phyloP scores from a whole-genome alignment of 2,329 filamentous ascomycete species.

The Ceratocystis diversiconidia region DNA sequence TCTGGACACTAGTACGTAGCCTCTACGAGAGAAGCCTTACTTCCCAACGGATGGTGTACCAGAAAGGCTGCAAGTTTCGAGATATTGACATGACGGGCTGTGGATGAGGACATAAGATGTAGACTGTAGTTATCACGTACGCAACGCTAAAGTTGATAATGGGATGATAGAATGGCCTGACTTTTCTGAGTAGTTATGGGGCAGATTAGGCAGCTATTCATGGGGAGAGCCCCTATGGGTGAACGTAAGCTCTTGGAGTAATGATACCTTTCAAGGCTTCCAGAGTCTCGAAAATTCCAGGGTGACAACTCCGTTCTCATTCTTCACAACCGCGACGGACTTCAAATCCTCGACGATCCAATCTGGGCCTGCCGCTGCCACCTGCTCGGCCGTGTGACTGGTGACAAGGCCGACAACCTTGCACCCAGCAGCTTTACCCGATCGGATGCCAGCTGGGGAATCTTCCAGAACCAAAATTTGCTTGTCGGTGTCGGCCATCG shows the following conservation, averaged over 20 bases:
- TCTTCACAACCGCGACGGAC: constrained; percentile 51
- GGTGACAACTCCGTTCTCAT: constrained; percentile 43
- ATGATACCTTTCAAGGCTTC: constrained; percentile 22
- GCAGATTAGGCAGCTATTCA: background rate
- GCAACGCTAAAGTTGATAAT: background rate
- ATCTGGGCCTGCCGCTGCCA: constrained; percentile 65
- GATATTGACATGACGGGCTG: background rate
- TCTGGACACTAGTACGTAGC: background rate
- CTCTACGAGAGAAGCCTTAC: background rate
- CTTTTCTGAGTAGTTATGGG: background rate
- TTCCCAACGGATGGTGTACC: background rate
- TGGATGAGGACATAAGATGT: background rate
- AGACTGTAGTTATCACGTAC: background rate
- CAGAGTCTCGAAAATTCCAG: constrained; percentile 55
- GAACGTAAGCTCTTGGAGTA: background rate
- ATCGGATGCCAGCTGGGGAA: constrained; percentile 68
- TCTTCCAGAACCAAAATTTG: constrained; percentile 71
- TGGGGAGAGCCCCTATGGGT: background rate
- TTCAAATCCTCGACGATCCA: constrained; percentile 72
- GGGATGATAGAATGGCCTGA: background rate
- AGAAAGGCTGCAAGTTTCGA: background rate
- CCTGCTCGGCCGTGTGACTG: constrained; percentile 61
- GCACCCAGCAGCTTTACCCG: constrained; percentile 77
- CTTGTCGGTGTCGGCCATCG: constrained; percentile 33
- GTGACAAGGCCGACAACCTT: constrained; percentile 73